Conservation (phyloP, 768 basidiomycete species). For the Baorangia bicolor region DNA sequence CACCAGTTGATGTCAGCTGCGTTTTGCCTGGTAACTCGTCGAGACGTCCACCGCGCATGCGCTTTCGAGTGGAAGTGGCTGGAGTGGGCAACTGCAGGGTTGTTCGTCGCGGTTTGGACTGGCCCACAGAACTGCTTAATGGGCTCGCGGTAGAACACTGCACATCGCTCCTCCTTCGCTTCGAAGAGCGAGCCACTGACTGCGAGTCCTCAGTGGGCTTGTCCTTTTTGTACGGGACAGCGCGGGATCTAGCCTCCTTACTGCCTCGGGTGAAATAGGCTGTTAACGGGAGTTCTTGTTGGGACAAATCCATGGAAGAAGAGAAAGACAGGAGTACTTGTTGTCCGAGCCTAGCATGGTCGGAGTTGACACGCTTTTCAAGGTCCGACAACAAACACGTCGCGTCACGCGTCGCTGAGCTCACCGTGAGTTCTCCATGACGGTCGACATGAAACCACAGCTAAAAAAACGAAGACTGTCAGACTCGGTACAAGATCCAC, state of each 20-base stretch:
- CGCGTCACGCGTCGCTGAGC: slow-evolving; percentile 15
- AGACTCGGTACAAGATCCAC: slow-evolving; percentile 35
- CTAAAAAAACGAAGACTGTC: slow-evolving; percentile 65
- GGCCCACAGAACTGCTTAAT: neutral
- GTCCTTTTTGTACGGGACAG: neutral
- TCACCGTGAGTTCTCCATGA: slow-evolving; percentile 3
- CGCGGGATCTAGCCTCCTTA: slow-evolving; percentile 10
- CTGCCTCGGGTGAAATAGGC: slow-evolving; percentile 22
- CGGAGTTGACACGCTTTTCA: slow-evolving; percentile 44
- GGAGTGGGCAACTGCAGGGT: slow-evolving; percentile 26
- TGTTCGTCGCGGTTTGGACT: slow-evolving; percentile 3
- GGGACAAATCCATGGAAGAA: slow-evolving; percentile 32
- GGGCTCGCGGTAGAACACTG: neutral
- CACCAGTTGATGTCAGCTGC: neutral
- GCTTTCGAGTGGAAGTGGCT: slow-evolving; percentile 19
- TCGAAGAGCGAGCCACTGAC: slow-evolving; percentile 12
- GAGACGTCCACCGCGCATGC: neutral
- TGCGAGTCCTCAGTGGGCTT: neutral
- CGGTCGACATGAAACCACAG: slow-evolving; percentile 33
- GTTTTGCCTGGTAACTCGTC: neutral
- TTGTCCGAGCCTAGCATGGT: neutral
- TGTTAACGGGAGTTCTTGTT: slow-evolving; percentile 34
- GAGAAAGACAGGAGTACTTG: neutral
- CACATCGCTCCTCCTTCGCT: slow-evolving; percentile 17
- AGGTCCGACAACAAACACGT: slow-evolving; percentile 27